These are phyloP conservation scores for Arthrobotrys entomopaga DNA, from an alignment of 2,329 filamentous ascomycete genomes.

Conservation along the genomic window DNA sequence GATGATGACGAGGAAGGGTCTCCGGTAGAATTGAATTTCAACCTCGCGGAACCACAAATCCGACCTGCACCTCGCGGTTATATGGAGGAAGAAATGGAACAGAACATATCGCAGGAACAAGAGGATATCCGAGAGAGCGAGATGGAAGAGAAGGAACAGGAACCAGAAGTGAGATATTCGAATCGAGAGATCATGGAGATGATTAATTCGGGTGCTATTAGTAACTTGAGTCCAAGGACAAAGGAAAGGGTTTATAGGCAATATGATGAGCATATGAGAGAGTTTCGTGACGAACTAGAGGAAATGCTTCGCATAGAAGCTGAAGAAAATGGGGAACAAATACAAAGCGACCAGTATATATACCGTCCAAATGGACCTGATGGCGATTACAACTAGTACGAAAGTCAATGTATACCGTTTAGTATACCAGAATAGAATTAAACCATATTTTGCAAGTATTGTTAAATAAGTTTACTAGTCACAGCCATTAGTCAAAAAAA, in stretches of 20 bases:
- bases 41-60: not conserved
- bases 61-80: not conserved
- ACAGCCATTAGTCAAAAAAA: no score
- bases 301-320: no score
- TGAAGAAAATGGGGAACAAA: no score
- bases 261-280: not conserved
- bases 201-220: not conserved
- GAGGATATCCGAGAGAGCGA: not conserved
- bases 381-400: no score
- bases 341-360: no score
- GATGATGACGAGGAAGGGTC: conserved; percentile 7
- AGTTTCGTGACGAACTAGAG: not conserved
- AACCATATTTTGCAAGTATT: no score
- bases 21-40: conserved; percentile 8
- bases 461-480: no score
- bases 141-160: conserved; percentile 1
- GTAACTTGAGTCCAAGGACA: not conserved
- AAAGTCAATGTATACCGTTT: no score
- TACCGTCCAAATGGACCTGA: no score
- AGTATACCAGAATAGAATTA: no score
- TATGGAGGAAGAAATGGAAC: conserved; percentile 2
- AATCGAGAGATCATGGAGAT: not conserved
- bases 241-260: not conserved
- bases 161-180: not conserved
- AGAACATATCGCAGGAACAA: not conserved